These are phyloP conservation scores for Puccinia brachypodii DNA, from an alignment of 1,284 basidiomycete species.

Conservation along the genomic window DNA sequence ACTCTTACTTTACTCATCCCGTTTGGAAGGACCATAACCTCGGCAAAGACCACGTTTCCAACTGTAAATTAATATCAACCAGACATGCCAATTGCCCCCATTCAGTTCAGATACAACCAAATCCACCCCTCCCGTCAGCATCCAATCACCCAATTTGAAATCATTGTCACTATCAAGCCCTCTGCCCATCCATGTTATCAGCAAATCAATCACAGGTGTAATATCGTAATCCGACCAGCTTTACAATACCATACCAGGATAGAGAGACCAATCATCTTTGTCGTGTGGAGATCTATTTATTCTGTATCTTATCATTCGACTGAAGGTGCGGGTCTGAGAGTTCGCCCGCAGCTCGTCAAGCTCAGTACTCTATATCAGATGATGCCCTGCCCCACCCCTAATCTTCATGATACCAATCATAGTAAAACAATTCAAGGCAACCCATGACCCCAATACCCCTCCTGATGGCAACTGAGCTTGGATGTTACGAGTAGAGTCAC, in stretches of 20 bases:
- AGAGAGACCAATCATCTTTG: not conserved
- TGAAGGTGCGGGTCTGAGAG: not conserved
- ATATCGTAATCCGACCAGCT: not conserved
- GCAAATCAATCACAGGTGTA: not conserved
- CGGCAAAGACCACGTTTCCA: constrained; percentile 89
- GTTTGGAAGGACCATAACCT: constrained; percentile 92
- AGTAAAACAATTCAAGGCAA: not conserved
- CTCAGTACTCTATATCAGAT: not conserved
- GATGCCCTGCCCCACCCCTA: not conserved
- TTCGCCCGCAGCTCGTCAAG: constrained; percentile 22
- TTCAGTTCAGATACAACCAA: constrained; percentile 38
- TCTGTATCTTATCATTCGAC: not conserved
- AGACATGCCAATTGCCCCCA: constrained; percentile 24
- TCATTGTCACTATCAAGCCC: constrained; percentile 10
- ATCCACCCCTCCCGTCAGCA: constrained; percentile 48
- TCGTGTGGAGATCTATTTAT: too few species aligned
- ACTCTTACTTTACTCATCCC: constrained; percentile 91
- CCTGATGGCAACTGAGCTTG: constrained; percentile 64
- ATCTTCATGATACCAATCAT: not conserved
- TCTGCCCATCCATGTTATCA: constrained; percentile 9
- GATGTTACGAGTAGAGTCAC: constrained; percentile 70
- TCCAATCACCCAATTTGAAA: constrained; percentile 36
- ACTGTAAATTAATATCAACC: constrained; percentile 50
- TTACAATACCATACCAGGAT: not conserved
- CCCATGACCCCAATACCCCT: constrained; percentile 73